phyloP scores from a whole-genome alignment of 345 rosid genomes.

The Citrus maxima region DNA sequence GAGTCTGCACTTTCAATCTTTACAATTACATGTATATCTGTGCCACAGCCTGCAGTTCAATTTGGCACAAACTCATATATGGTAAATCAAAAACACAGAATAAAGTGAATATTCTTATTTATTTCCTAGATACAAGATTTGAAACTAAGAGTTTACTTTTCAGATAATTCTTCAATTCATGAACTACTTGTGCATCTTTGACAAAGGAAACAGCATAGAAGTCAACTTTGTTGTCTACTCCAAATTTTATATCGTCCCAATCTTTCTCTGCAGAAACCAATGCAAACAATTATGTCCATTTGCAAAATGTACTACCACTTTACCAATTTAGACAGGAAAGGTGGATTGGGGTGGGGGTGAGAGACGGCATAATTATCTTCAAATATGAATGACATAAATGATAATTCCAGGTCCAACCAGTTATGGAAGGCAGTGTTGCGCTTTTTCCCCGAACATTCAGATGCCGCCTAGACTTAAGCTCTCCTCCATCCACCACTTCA shows the following conservation, averaged over 20 bases:
- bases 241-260: slow-evolving; percentile 99
- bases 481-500: slow-evolving; percentile 98
- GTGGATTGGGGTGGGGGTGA: slow-evolving; percentile 4
- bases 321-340: background rate
- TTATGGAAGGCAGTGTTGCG: slow-evolving; percentile 94
- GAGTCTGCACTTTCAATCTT: slow-evolving; percentile 99
- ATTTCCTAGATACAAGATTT: background rate
- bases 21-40: slow-evolving; percentile 87
- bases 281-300: slow-evolving; percentile 5
- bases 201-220: slow-evolving; percentile 97
- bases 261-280: slow-evolving; percentile 74
- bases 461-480: slow-evolving; percentile 96
- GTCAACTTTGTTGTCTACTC: slow-evolving; percentile 95
- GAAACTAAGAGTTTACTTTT: slow-evolving; percentile 37
- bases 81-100: background rate
- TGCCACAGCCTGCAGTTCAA: slow-evolving; percentile 57
- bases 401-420: slow-evolving; percentile 48
- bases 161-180: slow-evolving; percentile 92
- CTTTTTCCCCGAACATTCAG: slow-evolving; percentile 97
- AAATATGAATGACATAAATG: background rate
- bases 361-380: background rate
- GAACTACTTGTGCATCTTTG: slow-evolving; percentile 98
- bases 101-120: background rate
- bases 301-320: background rate
- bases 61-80: slow-evolving; percentile 7